Evolutionary conservation across 2,329 filamentous ascomycete genomes (phyloP), one percentile per base, ranked within the genome.

Genomic region (Fusarium paranaense): DNA sequence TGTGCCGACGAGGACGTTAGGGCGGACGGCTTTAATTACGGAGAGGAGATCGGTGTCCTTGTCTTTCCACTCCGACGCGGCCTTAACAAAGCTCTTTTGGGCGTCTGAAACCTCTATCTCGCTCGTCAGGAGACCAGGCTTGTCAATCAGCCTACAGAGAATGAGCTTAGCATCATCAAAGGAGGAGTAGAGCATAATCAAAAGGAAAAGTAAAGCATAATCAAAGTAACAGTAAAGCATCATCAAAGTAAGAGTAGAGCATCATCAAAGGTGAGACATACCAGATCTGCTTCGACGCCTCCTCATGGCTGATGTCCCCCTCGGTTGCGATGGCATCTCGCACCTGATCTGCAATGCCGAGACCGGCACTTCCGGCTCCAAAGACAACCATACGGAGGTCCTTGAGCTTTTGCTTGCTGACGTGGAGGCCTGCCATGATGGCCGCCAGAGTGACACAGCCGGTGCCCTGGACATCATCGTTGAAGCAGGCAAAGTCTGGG

Each of bases 391-490:
- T 87, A 33, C 92, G 88, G 16, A 94, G 82, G 67, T 97, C 94
- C 10, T 86, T 83, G 45, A 97, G 85, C 62, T 92, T 90, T 62
- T 92, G 84, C 4, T 90, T 87, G 69, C 87, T 91, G 9, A 96
- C 91, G 69, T 94, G 90, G 9, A 95, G 85, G 0, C 90, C 95
- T 0, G 94, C 90, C 85, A 94, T 91, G 71, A 97, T 92, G 1
- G 93, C 95, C 0, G 95, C 95, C 0, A 97, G 87, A 0, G 95
- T 96, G 1, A 97, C 94, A 68, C 94, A 96, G 0, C 95, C 95
- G 0, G 95, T 97, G 2, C 95, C 95, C 81, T 97, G 95, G 0
- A 97, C 91, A 80, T 97, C 95, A 67, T 97, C 95, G 78, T 97
- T 97, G 86, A 98, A 97, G 81, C 94, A 97, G 0, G 95, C 88